Conservation (phyloP, 176 grass and related monocot species). For the Tillandsia leiboldiana region DNA sequence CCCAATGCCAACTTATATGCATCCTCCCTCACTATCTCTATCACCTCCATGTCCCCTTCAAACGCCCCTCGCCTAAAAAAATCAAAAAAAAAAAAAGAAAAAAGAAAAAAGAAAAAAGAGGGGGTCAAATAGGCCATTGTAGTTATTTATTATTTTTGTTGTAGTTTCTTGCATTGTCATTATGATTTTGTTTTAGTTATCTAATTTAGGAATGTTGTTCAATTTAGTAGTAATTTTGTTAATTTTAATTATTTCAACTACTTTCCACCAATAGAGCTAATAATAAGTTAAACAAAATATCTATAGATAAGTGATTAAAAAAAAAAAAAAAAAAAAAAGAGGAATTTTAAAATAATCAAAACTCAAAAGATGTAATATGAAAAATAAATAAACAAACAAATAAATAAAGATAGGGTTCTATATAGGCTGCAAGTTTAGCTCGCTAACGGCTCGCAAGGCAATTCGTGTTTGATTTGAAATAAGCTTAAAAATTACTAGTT, state of each 20-base stretch:
- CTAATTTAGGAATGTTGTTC: not conserved
- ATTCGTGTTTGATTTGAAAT: too few species aligned
- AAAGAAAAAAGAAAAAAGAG: not conserved
- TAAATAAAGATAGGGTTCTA: not conserved
- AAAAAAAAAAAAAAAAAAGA: too few species aligned
- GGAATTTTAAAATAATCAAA: not conserved
- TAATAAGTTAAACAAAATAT: not conserved
- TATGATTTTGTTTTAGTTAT: not conserved
- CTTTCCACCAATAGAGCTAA: not conserved
- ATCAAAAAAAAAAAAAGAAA: not conserved
- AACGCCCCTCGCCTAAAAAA: constrained; percentile 53
- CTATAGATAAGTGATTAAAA: not conserved
- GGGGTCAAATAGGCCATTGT: not conserved
- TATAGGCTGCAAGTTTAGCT: too few species aligned
- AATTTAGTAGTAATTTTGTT: not conserved
- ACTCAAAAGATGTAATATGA: not conserved
- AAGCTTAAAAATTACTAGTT: too few species aligned
- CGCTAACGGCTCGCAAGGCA: too few species aligned
- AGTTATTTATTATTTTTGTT: not conserved
- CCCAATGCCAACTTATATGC: constrained; percentile 68
- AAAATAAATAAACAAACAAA: not conserved
- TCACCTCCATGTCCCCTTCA: constrained; percentile 50
- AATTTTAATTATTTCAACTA: not conserved
- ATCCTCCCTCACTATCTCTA: constrained; percentile 67
- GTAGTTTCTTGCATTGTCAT: not conserved